Evolutionary conservation across 805 yeast species (phyloP).

Genomic region (Lipomyces chichibuensis): DNA sequence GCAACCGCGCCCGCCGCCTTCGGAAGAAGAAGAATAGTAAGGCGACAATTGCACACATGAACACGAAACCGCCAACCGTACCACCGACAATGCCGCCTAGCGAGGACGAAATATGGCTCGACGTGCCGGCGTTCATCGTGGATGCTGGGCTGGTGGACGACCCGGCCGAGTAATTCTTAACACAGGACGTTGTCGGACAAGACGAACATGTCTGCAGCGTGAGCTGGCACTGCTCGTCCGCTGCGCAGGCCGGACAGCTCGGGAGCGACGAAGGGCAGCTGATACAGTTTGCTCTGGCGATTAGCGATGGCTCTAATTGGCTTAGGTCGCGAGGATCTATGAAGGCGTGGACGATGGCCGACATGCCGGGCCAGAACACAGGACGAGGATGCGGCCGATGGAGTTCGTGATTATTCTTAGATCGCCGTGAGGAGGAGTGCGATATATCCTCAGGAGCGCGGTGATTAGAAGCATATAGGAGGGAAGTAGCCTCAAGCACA

Average conservation of each 20-base stretch:
- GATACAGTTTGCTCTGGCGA: slow-evolving; percentile 39
- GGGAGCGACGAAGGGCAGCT: slow-evolving; percentile 44
- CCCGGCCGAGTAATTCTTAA: slow-evolving; percentile 35
- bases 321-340: neutral
- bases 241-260: slow-evolving; percentile 59
- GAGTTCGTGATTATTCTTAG: neutral
- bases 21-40: slow-evolving; percentile 47
- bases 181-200: slow-evolving; percentile 62
- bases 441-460: neutral
- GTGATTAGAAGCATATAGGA: neutral
- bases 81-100: slow-evolving; percentile 74
- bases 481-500: neutral
- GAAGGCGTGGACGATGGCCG: neutral
- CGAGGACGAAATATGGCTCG: slow-evolving; percentile 25
- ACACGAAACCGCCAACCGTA: slow-evolving; percentile 63
- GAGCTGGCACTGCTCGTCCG: slow-evolving; percentile 57
- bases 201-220: slow-evolving; percentile 59
- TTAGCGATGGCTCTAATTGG: slow-evolving; percentile 5
- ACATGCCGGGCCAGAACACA: neutral
- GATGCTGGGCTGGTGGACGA: slow-evolving; percentile 18
- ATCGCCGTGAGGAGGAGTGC: neutral
- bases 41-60: slow-evolving; percentile 48
- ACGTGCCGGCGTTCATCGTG: slow-evolving; percentile 6
- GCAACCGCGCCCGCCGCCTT: slow-evolving; percentile 36
- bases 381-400: neutral